A percentile compares a stretch with the other conserved stretches of the same genome.
Evolutionary conservation across 2,329 filamentous ascomycete species (phyloP).

Genomic region (Coleophoma crateriformis): DNA sequence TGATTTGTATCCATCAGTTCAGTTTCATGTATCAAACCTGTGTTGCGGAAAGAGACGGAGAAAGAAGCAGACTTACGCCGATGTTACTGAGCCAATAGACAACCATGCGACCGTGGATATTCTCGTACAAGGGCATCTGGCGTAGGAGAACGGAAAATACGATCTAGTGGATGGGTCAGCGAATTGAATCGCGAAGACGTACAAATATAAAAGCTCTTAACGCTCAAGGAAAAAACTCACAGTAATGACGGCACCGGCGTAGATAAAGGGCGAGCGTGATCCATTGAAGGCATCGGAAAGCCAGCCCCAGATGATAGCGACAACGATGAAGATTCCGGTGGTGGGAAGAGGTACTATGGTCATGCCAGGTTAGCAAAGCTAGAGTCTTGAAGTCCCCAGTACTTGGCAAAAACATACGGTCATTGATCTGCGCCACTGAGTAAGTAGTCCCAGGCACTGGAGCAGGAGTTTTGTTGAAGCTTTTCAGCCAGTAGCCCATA

Average conservation of each 20-base stretch:
- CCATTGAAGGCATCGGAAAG: conserved; percentile 29
- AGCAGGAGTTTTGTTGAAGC: conserved; percentile 28
- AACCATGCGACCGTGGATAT: conserved; percentile 28
- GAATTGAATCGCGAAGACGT: neutral
- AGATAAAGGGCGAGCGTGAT: conserved; percentile 32
- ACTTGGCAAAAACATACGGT: conserved; percentile 19
- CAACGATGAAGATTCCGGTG: conserved; percentile 28
- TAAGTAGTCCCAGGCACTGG: conserved; percentile 30
- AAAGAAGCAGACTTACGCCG: conserved; percentile 19
- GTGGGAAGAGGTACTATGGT: conserved; percentile 24
- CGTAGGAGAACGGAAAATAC: conserved; percentile 26
- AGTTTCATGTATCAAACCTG: neutral
- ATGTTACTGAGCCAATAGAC: conserved; percentile 33
- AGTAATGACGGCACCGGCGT: conserved; percentile 28
- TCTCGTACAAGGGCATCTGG: conserved; percentile 29
- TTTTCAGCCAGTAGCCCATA: conserved; percentile 38
- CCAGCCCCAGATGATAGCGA: conserved; percentile 31
- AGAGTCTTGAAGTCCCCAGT: neutral
- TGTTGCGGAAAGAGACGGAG: too few species aligned
- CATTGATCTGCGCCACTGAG: conserved; percentile 29
- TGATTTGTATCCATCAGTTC: neutral
- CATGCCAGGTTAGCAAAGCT: neutral
- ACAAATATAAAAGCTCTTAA: neutral
- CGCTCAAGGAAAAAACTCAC: conserved; percentile 13
- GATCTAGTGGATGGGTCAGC: conserved; percentile 15